Conservation (phyloP, 345 rosid species). For the Raphanus sativus region DNA sequence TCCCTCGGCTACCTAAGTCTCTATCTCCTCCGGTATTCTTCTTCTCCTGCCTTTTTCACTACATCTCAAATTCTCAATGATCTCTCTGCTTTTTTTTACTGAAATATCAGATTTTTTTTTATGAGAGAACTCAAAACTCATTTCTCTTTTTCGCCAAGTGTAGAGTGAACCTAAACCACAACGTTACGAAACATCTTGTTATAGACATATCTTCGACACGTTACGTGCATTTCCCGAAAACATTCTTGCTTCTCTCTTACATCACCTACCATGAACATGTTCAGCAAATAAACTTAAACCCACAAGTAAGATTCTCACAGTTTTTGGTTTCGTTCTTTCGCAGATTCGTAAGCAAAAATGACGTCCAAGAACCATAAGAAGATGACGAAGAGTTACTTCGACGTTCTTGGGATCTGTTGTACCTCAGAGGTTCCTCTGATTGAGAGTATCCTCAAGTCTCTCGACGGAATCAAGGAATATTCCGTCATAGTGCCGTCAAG, state of each 20-base stretch:
- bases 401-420: slow-evolving; percentile 84
- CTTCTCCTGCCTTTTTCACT: slow-evolving; percentile 16
- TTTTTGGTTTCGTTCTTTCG: neutral
- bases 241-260: neutral
- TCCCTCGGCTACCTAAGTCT: slow-evolving; percentile 2
- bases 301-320: neutral
- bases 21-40: slow-evolving; percentile 28
- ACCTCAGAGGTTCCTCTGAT: slow-evolving; percentile 81
- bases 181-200: neutral
- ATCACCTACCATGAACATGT: neutral
- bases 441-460: slow-evolving; percentile 59
- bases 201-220: slow-evolving; percentile 8
- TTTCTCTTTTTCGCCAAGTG: slow-evolving; percentile 21
- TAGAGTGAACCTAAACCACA: slow-evolving; percentile 26
- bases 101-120: neutral
- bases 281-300: neutral
- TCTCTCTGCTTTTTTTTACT: neutral
- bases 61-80: slow-evolving; percentile 25
- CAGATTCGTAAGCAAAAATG: slow-evolving; percentile 20
- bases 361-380: slow-evolving; percentile 13
- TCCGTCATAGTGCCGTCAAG: slow-evolving; percentile 75
- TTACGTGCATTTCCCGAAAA: slow-evolving; percentile 18
- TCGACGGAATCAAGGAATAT: slow-evolving; percentile 63
- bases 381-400: slow-evolving; percentile 77
- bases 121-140: neutral